A percentile compares a stretch with the other conserved stretches of the same genome.
Conservation (phyloP, 257 asterid species). For the Petrea volubilis region DNA sequence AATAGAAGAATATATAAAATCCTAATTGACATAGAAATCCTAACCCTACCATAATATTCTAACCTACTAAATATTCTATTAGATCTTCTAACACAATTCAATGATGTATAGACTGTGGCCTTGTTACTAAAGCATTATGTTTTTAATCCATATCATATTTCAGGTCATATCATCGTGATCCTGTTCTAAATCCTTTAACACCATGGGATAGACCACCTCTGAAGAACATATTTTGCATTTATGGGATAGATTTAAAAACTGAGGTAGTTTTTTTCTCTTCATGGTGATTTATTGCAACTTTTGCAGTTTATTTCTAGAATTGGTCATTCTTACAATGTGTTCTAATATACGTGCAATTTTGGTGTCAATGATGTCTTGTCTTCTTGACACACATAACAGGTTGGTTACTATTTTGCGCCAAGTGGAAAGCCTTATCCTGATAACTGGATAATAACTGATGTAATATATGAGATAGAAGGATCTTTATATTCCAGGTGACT, state of each 20-base stretch:
- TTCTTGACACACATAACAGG: conserved; percentile 55
- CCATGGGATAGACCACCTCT: conserved; percentile 99
- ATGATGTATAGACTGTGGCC: background rate
- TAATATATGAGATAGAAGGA: conserved; percentile 87
- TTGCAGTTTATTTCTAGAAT: conserved; percentile 18
- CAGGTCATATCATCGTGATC: conserved; percentile 93
- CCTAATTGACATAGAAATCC: no score
- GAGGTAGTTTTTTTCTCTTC: conserved; percentile 64
- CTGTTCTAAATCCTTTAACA: conserved; percentile 94
- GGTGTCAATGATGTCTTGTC: conserved; percentile 21
- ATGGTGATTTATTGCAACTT: conserved; percentile 20
- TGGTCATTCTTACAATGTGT: conserved; percentile 7
- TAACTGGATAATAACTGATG: conserved; percentile 95
- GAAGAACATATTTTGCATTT: conserved; percentile 94
- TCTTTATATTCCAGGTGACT: conserved; percentile 85
- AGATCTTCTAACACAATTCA: background rate
- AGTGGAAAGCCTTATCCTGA: conserved; percentile 99
- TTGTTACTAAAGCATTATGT: conserved; percentile 1
- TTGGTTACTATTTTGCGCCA: conserved; percentile 98
- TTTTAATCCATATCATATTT: conserved; percentile 32
- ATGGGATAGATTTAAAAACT: conserved; percentile 84
- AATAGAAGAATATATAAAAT: no score
- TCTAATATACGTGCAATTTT: conserved; percentile 12
- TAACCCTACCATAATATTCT: no score
- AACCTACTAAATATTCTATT: no score